Evolutionary conservation across 768 basidiomycete species (phyloP), one percentile per base, ranked within the genome.

Genomic region (Lepiota venenata): DNA sequence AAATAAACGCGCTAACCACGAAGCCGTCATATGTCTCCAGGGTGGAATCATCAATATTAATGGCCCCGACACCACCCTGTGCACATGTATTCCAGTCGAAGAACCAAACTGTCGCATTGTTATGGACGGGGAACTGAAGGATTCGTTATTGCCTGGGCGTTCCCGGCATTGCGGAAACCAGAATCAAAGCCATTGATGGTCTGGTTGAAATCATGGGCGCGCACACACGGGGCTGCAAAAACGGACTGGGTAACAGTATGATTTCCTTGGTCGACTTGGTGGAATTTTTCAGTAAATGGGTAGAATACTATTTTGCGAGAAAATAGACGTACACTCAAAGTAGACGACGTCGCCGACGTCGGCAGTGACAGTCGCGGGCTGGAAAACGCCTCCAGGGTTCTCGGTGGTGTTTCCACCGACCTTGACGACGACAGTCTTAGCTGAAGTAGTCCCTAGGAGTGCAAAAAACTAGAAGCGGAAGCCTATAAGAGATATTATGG

Each of bases 171-270:
- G 49, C 81, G 78, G 65, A 79, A 74, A 56, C 69, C 69, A 9
- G 81, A 82, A 69, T 82, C 66, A 66, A 87, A 85, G 8, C 82
- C 82, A 60, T 85, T 84, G 59, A 81, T 68, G 27, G 78, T 73
- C 45, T 53, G 27, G 64, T 83, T 71, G 32, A 77, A 72, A 11
- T 70, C 63, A 61, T 81, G 76, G 1, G 72, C 73, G n/a, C 75
- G 74, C 47, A 77, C 66, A 60, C 84, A 87, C 5, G 84, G 85
- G 6, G 60, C 57, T 11, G 69, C 72, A 61, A 85, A 87, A 2
- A 74, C 74, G 9, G 84, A 81, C 66, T 84, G 78, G 0, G 74
- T 83, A 37, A 72, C 82, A 27, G 78, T 81, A 67, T 77, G 80
- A 63, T 75, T 80, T 47, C 76, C 79, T 52, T 72, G 60, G 1